These are phyloP conservation scores for Cucumis sativus DNA, from an alignment of 306 rosid genomes.

Conservation along the genomic window DNA sequence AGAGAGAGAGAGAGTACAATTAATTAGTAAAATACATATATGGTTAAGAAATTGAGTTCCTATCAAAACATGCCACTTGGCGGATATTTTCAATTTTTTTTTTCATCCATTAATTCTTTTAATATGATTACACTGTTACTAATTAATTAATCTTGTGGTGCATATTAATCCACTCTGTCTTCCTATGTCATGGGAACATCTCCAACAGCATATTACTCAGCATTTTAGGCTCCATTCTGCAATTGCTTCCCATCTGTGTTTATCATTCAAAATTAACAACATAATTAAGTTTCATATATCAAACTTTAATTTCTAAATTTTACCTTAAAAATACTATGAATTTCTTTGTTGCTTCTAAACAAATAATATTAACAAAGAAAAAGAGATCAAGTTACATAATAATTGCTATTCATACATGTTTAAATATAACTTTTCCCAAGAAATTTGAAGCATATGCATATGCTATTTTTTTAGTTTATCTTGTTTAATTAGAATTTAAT, in stretches of 20 bases:
- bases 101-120: background rate
- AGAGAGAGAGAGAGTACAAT: background rate
- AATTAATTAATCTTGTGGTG: slow-evolving; percentile 1
- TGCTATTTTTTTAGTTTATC: too few relatives aligned
- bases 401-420: background rate
- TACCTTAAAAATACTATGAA: background rate
- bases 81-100: background rate
- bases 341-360: background rate
- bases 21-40: background rate
- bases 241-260: background rate
- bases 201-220: background rate
- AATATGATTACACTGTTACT: background rate
- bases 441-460: too few relatives aligned
- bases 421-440: too few relatives aligned
- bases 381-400: background rate
- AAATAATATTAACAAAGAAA: background rate
- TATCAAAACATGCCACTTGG: background rate
- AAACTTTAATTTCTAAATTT: background rate
- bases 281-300: background rate
- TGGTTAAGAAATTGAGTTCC: background rate
- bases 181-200: slow-evolving; percentile 1
- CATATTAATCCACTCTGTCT: background rate
- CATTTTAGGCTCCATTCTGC: slow-evolving; percentile 3
- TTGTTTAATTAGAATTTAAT: too few relatives aligned
- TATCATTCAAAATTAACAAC: background rate